Evolutionary conservation across 139 green algal genomes (phyloP), one percentile per base, ranked within the genome.

Genomic region (Pseudopediastrum boryanum): DNA sequence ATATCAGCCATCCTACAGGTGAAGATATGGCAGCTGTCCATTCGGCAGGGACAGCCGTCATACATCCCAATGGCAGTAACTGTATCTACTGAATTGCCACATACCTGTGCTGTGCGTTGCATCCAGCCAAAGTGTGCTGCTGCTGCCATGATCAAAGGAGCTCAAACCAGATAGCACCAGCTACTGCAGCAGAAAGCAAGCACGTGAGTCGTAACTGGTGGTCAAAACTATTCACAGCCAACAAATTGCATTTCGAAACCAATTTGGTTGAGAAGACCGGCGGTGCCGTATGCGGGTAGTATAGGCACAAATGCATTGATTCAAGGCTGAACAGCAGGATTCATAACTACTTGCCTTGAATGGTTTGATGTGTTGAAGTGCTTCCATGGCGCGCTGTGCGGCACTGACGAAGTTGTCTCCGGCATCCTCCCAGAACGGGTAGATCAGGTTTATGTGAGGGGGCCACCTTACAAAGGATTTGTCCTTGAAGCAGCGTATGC

Each of bases 361-460:
- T 25, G 74, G 74, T 39, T 62, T 19, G 21, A 81, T 33, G 31
- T 23, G 3, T 41, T 31, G 35, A 5, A 81, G 25, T 12, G 73
- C 39, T 81, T 23, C 73, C 62, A 46, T 33, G 35, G 51, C 38
- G 13, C 13, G 21, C 6, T 25, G 19, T 25, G 85, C 83, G 1
- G 84, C 84, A 19, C 16, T 43, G 12, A 75, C 25, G 71, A 92
- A 90, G 2, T 64, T 84, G 42, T 51, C 68, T 2, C 44, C 84
- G 2, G 31, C 62, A 48, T 92, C 85, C 16, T 85, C 71, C 25
- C 75, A 43, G 67, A 96, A 96, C 0, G 92, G 92, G 67, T 96
- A 96, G 9, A 96, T 76, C 21, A 96, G 81, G 84, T 96, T 96
- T 23, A 95, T 83, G 66, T 96, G 92, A 0, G 91, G 91, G 4